These are phyloP conservation scores for Yarrowia osloensis DNA, from an alignment of 805 yeast genomes.

Conservation along the genomic window DNA sequence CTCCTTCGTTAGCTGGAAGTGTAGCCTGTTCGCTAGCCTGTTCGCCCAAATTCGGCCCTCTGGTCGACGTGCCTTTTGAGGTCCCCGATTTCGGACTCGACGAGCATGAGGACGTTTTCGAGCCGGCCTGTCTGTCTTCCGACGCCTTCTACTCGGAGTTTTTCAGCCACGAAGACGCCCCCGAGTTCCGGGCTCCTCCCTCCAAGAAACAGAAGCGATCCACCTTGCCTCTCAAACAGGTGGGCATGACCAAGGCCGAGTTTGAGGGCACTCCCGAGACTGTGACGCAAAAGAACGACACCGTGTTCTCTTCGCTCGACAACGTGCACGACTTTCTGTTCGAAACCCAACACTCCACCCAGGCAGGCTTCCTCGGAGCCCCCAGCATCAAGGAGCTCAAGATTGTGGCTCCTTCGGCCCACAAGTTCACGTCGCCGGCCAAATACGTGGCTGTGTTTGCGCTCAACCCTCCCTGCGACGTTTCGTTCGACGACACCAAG, in stretches of 20 bases:
- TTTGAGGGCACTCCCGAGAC: constrained; percentile 1
- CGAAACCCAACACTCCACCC: neutral
- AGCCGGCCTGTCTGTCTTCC: constrained; percentile 10
- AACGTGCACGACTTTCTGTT: constrained; percentile 6
- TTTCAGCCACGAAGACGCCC: neutral
- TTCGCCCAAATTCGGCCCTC: constrained; percentile 10
- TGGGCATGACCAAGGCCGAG: constrained; percentile 15
- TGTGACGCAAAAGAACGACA: constrained; percentile 1
- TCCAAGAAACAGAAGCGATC: constrained; percentile 2
- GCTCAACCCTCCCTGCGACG: constrained; percentile 1
- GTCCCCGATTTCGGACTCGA: constrained; percentile 4
- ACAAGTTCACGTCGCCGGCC: constrained; percentile 24
- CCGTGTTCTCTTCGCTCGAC: constrained; percentile 17
- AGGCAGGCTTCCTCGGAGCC: constrained; percentile 6
- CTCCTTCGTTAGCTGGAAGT: constrained; percentile 1
- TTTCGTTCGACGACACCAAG: neutral
- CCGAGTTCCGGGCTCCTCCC: neutral
- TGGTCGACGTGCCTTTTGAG: neutral
- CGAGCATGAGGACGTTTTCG: constrained; percentile 2
- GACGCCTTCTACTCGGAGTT: constrained; percentile 12
- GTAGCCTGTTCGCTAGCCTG: neutral
- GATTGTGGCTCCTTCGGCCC: neutral
- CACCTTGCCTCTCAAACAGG: neutral
- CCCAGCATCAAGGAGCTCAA: constrained; percentile 17
- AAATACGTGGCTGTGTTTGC: constrained; percentile 23